These are phyloP conservation scores for Curvularia hawaiiensis DNA, from an alignment of 2,329 filamentous ascomycete species.

Conservation along the genomic window DNA sequence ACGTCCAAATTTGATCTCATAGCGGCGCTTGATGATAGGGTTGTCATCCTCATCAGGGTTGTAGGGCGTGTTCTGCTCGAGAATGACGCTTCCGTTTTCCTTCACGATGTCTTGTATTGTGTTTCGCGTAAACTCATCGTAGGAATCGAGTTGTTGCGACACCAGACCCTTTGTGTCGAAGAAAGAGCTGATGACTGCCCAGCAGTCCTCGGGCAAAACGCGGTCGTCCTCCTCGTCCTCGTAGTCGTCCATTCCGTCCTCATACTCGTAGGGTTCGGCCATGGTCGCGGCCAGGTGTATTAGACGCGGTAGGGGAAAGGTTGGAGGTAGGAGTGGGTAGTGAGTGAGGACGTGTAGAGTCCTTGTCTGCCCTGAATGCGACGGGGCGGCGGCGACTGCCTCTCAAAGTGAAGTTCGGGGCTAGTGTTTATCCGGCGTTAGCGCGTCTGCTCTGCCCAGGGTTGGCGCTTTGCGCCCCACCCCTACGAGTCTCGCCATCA, in stretches of 20 bases:
- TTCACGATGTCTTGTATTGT: slow-evolving; percentile 95
- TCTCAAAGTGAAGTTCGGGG: slow-evolving; percentile 26
- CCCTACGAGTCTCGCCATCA: neutral
- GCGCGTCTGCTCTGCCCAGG: slow-evolving; percentile 1
- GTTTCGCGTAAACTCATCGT: slow-evolving; percentile 93
- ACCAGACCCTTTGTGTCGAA: slow-evolving; percentile 96
- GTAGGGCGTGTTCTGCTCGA: slow-evolving; percentile 88
- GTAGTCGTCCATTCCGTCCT: slow-evolving; percentile 69
- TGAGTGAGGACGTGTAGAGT: slow-evolving; percentile 22
- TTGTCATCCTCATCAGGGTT: slow-evolving; percentile 69
- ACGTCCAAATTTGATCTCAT: slow-evolving; percentile 92
- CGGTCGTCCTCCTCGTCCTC: slow-evolving; percentile 61
- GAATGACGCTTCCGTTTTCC: slow-evolving; percentile 88
- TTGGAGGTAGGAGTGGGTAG: slow-evolving; percentile 2
- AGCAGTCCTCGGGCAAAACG: slow-evolving; percentile 95
- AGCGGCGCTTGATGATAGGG: slow-evolving; percentile 84
- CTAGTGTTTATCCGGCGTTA: slow-evolving; percentile 7
- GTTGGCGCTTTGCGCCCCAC: neutral
- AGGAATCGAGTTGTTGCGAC: slow-evolving; percentile 97
- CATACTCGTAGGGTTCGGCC: slow-evolving; percentile 59
- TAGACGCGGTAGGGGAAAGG: slow-evolving; percentile 5
- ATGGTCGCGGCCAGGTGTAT: slow-evolving; percentile 44
- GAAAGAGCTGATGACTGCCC: slow-evolving; percentile 96
- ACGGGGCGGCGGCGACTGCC: slow-evolving; percentile 27
- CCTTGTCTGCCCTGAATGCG: slow-evolving; percentile 29